Evolutionary conservation across 306 rosid species (phyloP).

Genomic region (Vigna radiata): DNA sequence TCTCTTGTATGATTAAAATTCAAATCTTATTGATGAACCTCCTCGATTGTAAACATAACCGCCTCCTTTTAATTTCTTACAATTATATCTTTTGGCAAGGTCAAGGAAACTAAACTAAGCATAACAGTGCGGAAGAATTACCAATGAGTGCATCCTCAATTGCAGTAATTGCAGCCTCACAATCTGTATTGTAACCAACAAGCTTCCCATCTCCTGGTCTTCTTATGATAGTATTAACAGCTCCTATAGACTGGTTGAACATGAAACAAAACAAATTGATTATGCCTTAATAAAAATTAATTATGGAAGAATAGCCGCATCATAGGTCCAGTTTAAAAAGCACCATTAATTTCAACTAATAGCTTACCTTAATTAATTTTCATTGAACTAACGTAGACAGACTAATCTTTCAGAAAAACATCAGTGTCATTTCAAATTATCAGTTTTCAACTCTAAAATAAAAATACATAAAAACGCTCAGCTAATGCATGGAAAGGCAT

Average conservation of each 20-base stretch:
- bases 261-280: slow-evolving; percentile 3
- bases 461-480: neutral
- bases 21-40: too few species aligned
- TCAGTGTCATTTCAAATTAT: too few species aligned
- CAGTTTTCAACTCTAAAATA: neutral
- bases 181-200: slow-evolving; percentile 60
- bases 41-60: too few species aligned
- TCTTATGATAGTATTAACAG: slow-evolving; percentile 59
- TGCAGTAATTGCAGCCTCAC: slow-evolving; percentile 59
- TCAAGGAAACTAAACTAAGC: neutral
- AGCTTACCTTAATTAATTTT: neutral
- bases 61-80: too few species aligned
- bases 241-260: slow-evolving; percentile 52
- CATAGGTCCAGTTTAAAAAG: neutral
- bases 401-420: neutral
- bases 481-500: neutral
- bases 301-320: neutral
- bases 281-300: neutral
- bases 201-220: slow-evolving; percentile 55
- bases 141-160: slow-evolving; percentile 62
- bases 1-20: too few species aligned
- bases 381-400: neutral
- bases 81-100: too few species aligned
- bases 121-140: neutral
- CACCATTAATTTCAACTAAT: neutral